phyloP scores from a whole-genome alignment of 2,329 filamentous ascomycete genomes.

The Alternaria gaisen region DNA sequence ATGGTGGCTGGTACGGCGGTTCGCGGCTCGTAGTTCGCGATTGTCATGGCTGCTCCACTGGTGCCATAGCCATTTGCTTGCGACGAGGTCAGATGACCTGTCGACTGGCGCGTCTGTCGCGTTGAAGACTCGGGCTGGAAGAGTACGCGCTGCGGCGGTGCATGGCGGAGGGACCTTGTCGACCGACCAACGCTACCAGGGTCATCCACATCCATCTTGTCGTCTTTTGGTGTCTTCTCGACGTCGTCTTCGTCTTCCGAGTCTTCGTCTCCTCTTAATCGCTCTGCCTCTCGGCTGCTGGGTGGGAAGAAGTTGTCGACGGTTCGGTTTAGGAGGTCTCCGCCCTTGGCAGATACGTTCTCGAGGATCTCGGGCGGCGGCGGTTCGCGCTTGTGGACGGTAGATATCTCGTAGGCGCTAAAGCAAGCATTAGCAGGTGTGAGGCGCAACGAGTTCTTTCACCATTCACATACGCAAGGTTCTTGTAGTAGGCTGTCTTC shows the following conservation, averaged over 20 bases:
- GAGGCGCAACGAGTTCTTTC: not conserved
- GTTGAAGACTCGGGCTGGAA: conserved; percentile 82
- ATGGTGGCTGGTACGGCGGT: conserved; percentile 70
- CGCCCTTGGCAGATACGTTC: conserved; percentile 80
- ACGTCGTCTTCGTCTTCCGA: conserved; percentile 57
- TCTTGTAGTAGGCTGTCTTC: conserved; percentile 90
- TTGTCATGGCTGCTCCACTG: conserved; percentile 61
- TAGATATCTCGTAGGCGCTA: conserved; percentile 82
- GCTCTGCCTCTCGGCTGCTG: conserved; percentile 59
- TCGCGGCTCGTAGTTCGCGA: conserved; percentile 75
- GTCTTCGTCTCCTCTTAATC: conserved; percentile 61
- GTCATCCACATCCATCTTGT: conserved; percentile 61
- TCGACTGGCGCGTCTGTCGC: conserved; percentile 68
- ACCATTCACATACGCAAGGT: conserved; percentile 67
- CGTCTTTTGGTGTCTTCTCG: conserved; percentile 59
- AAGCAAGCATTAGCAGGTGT: conserved; percentile 10
- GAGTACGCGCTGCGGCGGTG: conserved; percentile 83
- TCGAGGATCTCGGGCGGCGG: conserved; percentile 90
- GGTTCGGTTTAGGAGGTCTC: conserved; percentile 79
- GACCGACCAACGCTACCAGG: conserved; percentile 54
- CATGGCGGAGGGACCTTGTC: conserved; percentile 70
- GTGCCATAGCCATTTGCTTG: conserved; percentile 53
- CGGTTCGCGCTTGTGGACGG: conserved; percentile 79
- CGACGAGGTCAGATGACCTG: conserved; percentile 52
- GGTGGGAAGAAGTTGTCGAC: conserved; percentile 73